Percentiles rank a stretch among this genome's conserved stretches.
phyloP scores from a whole-genome alignment of 495 filamentous ascomycete genomes.

The Hypoxylon subgilvum region DNA sequence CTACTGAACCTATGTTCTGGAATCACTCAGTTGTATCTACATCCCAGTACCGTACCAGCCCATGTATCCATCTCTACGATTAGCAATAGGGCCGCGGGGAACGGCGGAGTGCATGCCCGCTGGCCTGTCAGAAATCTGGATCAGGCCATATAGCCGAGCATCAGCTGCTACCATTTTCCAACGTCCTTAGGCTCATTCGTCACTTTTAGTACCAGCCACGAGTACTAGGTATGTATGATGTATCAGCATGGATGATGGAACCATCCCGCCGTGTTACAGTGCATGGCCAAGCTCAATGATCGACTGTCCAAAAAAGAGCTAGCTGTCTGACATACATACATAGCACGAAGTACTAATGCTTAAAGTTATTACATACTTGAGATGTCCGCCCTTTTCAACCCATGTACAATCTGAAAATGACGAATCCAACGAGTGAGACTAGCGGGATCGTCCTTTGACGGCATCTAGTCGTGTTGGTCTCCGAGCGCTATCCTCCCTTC shows the following conservation, averaged over 20 bases:
- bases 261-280: too few species aligned
- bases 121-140: conserved; percentile 18
- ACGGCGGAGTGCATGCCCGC: conserved; percentile 36
- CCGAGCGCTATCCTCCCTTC: not conserved
- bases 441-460: not conserved
- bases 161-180: conserved; percentile 9
- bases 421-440: conserved; percentile 6
- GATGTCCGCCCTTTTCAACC: conserved; percentile 4
- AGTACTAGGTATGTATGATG: not conserved
- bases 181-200: conserved; percentile 16
- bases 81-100: conserved; percentile 37
- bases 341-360: conserved; percentile 16
- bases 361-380: conserved; percentile 31
- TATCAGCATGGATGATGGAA: too few species aligned
- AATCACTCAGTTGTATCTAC: conserved; percentile 20
- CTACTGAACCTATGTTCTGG: conserved; percentile 6
- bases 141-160: conserved; percentile 5
- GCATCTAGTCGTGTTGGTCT: not conserved
- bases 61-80: conserved; percentile 6
- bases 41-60: conserved; percentile 8
- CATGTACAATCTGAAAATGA: not conserved
- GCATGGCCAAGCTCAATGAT: too few species aligned
- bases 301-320: too few species aligned
- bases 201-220: conserved; percentile 12
- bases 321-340: conserved; percentile 37